phyloP scores from a whole-genome alignment of 176 grass and related monocot species.

The Triticum monococcum region DNA sequence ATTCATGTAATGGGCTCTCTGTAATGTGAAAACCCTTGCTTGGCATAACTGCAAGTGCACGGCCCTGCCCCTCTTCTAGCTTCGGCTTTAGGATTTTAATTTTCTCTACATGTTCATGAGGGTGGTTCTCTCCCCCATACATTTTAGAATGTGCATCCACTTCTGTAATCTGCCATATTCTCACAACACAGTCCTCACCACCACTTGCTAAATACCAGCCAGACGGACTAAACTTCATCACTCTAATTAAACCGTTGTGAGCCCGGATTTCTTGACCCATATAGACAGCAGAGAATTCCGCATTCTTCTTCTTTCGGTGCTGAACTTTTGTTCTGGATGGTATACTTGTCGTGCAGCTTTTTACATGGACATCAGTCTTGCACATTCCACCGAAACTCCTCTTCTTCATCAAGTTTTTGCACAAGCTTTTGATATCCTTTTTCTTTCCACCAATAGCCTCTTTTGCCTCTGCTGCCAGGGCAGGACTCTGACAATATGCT shows the following conservation, averaged over 20 bases:
- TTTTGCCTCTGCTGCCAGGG: not conserved
- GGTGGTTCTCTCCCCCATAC: constrained; percentile 25
- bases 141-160: constrained; percentile 50
- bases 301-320: constrained; percentile 54
- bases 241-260: constrained; percentile 78
- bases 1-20: constrained; percentile 68
- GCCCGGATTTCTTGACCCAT: constrained; percentile 89
- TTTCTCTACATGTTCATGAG: constrained; percentile 36
- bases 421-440: constrained; percentile 50
- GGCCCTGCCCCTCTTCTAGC: constrained; percentile 32
- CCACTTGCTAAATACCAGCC: constrained; percentile 87
- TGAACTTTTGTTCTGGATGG: constrained; percentile 57
- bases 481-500: not conserved
- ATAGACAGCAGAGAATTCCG: constrained; percentile 75
- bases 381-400: constrained; percentile 36
- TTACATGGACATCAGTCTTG: constrained; percentile 51
- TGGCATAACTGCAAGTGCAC: constrained; percentile 57
- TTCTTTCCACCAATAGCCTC: constrained; percentile 24
- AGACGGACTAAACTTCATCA: constrained; percentile 80
- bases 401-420: constrained; percentile 56
- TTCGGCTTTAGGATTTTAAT: constrained; percentile 44
- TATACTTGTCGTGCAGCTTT: constrained; percentile 26
- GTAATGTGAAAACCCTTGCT: constrained; percentile 62
- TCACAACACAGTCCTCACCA: constrained; percentile 76
- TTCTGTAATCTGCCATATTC: constrained; percentile 82